Evolutionary conservation across 1,284 basidiomycete genomes (phyloP).

Genomic region (Cutaneotrichosporon curvatum): DNA sequence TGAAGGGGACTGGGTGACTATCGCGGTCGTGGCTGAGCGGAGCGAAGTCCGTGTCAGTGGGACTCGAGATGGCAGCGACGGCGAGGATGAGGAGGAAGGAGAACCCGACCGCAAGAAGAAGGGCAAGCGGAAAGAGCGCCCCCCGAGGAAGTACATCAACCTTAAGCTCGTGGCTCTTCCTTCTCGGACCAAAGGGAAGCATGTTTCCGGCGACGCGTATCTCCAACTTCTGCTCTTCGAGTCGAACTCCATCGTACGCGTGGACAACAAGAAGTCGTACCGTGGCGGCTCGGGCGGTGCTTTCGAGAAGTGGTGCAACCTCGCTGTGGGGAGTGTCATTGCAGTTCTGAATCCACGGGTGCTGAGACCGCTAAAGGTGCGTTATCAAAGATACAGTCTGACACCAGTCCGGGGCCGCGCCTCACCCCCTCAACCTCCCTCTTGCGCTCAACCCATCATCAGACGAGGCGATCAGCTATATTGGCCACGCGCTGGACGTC

Average conservation of each 20-base stretch:
- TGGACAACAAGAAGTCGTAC: slow-evolving; percentile 56
- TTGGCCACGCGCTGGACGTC: slow-evolving; percentile 79
- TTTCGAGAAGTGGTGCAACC: slow-evolving; percentile 72
- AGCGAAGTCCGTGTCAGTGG: slow-evolving; percentile 55
- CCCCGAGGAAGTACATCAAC: slow-evolving; percentile 63
- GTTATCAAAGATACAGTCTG: slow-evolving; percentile 14
- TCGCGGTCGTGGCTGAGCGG: slow-evolving; percentile 81
- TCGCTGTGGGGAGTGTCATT: slow-evolving; percentile 80
- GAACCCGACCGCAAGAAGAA: background rate
- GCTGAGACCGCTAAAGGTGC: slow-evolving; percentile 72
- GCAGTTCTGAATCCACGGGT: slow-evolving; percentile 83
- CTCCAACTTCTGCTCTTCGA: slow-evolving; percentile 82
- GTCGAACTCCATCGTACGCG: slow-evolving; percentile 56
- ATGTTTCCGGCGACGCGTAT: slow-evolving; percentile 65
- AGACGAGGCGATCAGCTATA: slow-evolving; percentile 66
- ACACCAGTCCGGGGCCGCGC: slow-evolving; percentile 31
- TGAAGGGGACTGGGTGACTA: slow-evolving; percentile 80
- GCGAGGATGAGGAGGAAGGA: slow-evolving; percentile 5
- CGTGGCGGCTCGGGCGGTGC: slow-evolving; percentile 84
- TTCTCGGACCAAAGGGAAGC: slow-evolving; percentile 62
- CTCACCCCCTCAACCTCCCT: slow-evolving; percentile 70
- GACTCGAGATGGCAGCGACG: slow-evolving; percentile 15
- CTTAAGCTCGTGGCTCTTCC: slow-evolving; percentile 59
- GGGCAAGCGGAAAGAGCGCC: slow-evolving; percentile 10
- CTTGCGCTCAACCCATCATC: slow-evolving; percentile 81